phyloP scores from a whole-genome alignment of 108 stramenopile species.

The Cylindrotheca fusiformis region DNA sequence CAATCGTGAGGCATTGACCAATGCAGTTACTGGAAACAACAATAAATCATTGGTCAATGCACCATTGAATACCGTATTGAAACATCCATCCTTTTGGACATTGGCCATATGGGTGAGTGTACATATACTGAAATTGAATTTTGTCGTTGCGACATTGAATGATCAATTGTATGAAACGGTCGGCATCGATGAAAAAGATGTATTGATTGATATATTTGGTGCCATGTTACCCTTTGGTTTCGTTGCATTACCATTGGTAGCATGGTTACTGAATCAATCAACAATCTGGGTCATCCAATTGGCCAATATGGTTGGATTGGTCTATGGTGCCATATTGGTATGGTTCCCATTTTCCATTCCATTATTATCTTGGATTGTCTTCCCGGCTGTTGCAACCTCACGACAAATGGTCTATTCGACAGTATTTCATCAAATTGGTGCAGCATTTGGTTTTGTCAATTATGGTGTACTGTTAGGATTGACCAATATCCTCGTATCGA shows the following conservation, averaged over 20 bases:
- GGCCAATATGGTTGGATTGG: constrained; percentile 26
- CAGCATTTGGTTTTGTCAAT: constrained; percentile 29
- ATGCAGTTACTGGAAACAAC: not conserved
- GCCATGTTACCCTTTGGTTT: constrained; percentile 44
- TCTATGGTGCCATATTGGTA: constrained; percentile 29
- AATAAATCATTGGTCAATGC: constrained; percentile 2
- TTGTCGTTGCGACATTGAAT: constrained; percentile 40
- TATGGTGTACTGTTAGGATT: constrained; percentile 28
- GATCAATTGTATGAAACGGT: constrained; percentile 23
- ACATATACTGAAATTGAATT: constrained; percentile 42
- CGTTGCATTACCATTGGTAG: constrained; percentile 25
- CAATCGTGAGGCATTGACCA: not conserved
- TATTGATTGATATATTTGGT: constrained; percentile 33
- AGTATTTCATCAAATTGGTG: constrained; percentile 27
- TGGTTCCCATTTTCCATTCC: constrained; percentile 12
- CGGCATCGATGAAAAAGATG: constrained; percentile 3
- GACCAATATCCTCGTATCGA: constrained; percentile 25
- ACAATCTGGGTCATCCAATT: constrained; percentile 11
- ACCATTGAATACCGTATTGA: constrained; percentile 22
- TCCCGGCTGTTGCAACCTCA: constrained; percentile 36
- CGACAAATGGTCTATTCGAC: constrained; percentile 42
- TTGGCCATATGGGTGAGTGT: constrained; percentile 28
- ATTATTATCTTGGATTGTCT: constrained; percentile 24
- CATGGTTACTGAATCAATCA: constrained; percentile 11
- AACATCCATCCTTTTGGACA: constrained; percentile 10